A percentile compares a stretch with the other conserved stretches of the same genome.
These are phyloP conservation scores for Calonectria pseudoturangicola DNA, from an alignment of 2,329 filamentous ascomycete genomes.

Conservation along the genomic window DNA sequence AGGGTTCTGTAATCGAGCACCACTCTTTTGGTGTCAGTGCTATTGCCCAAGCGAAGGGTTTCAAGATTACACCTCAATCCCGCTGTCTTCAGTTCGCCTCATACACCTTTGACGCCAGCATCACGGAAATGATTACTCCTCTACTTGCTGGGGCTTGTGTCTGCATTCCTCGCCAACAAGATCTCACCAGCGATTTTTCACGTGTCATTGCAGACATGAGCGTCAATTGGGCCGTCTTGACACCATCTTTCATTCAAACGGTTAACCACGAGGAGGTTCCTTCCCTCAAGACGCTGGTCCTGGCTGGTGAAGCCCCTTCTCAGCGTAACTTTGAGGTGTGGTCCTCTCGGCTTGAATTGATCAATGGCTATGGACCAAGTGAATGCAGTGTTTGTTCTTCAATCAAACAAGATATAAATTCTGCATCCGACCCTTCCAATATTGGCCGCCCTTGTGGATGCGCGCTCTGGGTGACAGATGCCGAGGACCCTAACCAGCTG, in stretches of 20 bases:
- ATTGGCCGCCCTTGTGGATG: slow-evolving; percentile 18
- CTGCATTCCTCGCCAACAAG: slow-evolving; percentile 19
- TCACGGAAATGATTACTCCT: slow-evolving; percentile 18
- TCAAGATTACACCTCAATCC: slow-evolving; percentile 12
- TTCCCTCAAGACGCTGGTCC: neutral
- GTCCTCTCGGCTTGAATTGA: neutral
- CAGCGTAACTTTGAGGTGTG: slow-evolving; percentile 14
- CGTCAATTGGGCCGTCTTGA: slow-evolving; percentile 4
- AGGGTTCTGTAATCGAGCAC: slow-evolving; percentile 21
- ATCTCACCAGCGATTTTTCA: slow-evolving; percentile 4
- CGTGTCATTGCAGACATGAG: slow-evolving; percentile 8
- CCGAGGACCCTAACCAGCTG: slow-evolving; percentile 5
- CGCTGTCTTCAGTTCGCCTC: slow-evolving; percentile 21
- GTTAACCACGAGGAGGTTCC: neutral
- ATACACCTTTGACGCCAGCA: slow-evolving; percentile 14
- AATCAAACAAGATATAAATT: neutral
- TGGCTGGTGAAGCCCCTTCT: slow-evolving; percentile 7
- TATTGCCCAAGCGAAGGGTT: slow-evolving; percentile 5
- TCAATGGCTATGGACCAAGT: slow-evolving; percentile 3
- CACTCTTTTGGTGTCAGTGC: slow-evolving; percentile 12
- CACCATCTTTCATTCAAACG: neutral
- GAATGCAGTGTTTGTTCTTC: slow-evolving; percentile 13
- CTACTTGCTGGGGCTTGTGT: slow-evolving; percentile 10
- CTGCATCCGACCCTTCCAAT: slow-evolving; percentile 2
- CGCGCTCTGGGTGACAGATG: slow-evolving; percentile 13